phyloP scores from a whole-genome alignment of 2,329 filamentous ascomycete genomes.

The Penicillium fuscoglaucum region DNA sequence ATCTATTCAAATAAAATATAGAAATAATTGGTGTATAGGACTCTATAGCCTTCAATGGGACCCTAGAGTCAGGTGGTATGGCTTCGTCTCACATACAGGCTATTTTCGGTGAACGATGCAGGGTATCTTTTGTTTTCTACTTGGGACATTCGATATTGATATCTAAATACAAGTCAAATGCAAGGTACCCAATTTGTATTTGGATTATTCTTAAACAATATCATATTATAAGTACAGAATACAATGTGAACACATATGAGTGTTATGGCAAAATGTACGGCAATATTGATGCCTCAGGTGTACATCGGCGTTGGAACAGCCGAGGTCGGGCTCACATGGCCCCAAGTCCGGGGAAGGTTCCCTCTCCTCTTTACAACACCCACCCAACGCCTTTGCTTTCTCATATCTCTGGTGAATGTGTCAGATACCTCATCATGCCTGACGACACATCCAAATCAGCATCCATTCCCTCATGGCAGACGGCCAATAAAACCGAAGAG shows the following conservation, averaged over 20 bases:
- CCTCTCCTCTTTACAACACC: slow-evolving; percentile 6
- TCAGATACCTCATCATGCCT: slow-evolving; percentile 30
- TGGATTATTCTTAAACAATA: background rate
- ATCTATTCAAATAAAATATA: too few relatives aligned
- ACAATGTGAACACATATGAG: background rate
- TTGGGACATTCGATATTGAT: background rate
- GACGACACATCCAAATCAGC: slow-evolving; percentile 34
- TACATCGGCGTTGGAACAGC: slow-evolving; percentile 21
- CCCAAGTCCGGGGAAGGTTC: slow-evolving; percentile 26
- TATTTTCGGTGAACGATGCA: background rate
- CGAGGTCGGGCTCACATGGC: slow-evolving; percentile 32
- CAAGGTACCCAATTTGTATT: background rate
- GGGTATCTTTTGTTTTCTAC: background rate
- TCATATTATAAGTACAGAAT: background rate
- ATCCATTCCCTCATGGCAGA: slow-evolving; percentile 46
- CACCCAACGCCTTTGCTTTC: background rate
- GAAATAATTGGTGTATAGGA: background rate
- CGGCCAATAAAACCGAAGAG: slow-evolving; percentile 35
- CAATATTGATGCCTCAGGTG: slow-evolving; percentile 8
- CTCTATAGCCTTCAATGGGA: background rate
- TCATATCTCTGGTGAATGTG: background rate
- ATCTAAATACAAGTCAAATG: background rate
- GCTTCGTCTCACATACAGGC: slow-evolving; percentile 4
- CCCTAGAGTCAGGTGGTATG: background rate
- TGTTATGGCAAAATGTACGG: background rate